These are phyloP conservation scores for Cyclocybe cylindracea DNA, from an alignment of 768 basidiomycete genomes.

Conservation along the genomic window DNA sequence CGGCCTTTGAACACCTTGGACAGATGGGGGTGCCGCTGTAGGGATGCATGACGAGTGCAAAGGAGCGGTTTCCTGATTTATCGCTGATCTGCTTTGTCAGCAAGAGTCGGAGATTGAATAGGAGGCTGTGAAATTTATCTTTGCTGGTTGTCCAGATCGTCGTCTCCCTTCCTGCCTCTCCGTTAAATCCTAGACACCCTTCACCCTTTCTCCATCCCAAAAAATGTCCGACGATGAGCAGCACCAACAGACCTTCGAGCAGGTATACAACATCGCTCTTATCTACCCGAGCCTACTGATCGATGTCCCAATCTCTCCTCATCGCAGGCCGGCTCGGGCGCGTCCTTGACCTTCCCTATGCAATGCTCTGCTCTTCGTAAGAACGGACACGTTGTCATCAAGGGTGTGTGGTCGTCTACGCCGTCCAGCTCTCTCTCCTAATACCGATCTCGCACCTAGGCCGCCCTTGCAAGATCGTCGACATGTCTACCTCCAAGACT, in stretches of 20 bases:
- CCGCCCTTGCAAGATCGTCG: conserved; percentile 97
- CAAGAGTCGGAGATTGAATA: conserved; percentile 36
- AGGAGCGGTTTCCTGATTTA: conserved; percentile 15
- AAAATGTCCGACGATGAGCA: conserved; percentile 89
- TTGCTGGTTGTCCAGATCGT: conserved; percentile 18
- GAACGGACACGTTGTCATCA: conserved; percentile 95
- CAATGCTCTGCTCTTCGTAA: conserved; percentile 97
- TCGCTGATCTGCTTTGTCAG: conserved; percentile 21
- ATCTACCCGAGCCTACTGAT: conserved; percentile 6
- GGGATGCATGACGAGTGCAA: conserved; percentile 55
- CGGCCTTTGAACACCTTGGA: conserved; percentile 71
- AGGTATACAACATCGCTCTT: conserved; percentile 39
- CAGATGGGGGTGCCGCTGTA: conserved; percentile 74
- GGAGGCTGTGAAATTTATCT: conserved; percentile 31
- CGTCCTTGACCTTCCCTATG: conserved; percentile 81
- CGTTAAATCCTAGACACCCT: conserved; percentile 21
- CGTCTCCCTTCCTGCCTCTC: conserved; percentile 18
- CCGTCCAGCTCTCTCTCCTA: conserved; percentile 1
- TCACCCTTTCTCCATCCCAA: conserved; percentile 22
- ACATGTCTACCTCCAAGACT: conserved; percentile 99
- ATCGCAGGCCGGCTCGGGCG: conserved; percentile 65
- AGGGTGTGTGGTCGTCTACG: conserved; percentile 46
- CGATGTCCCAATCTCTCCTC: conserved; percentile 13
- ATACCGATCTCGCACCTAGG: conserved; percentile 35
- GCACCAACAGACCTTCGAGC: conserved; percentile 87